Base-by-base conservation (phyloP, 306 rosid species). In the Malus sieversii region DNA sequence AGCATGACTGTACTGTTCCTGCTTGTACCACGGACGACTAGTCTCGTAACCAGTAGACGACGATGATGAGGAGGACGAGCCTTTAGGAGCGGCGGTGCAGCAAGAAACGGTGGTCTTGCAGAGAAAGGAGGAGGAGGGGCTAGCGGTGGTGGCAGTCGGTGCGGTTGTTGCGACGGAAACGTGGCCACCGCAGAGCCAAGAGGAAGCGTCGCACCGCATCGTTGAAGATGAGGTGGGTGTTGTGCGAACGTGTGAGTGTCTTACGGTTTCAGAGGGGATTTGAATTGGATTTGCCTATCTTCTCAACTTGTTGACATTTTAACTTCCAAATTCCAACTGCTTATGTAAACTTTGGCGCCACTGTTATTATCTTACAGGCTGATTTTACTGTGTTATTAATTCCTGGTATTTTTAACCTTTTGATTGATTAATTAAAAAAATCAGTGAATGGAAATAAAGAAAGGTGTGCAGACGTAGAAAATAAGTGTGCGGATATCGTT, bases 171-270 rank as follows among this genome's bases (percentile, higher is more conserved):
- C 13, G 2, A 77, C 45, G 65, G 79, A 74, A 44, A 68, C 62
- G 71, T 60, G 57, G 77, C 74, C 72, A 44, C 64, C 8, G 60
- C 65, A 23, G 72, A 82, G 75, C 77, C 83, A 83, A 13, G 85
- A 77, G 4, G 84, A 74, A 45, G 83, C 78, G 75, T 44, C 51
- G 81, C 72, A 85, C 68, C 80, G 84, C 96, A 90, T 75, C 67
- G 72, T 7, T 10, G 45, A n/a, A 23, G 74, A 68, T 57, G 57
- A 64, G 59, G 59, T 53, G 22, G 22, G n/a, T n/a, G 63, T 10
- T 51, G 59, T 18, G 4, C 18, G 59, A 16, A 6, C 59, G 23
- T 20, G 29, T 11, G 29, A 57, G 29, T 4, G 62, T 58, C 29
- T n/a, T 58, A 22, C 23, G 29, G 22, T 46, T 46, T 46, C 18